Evolutionary conservation across 331 rosid genomes (phyloP), one percentile per base, ranked within the genome.

Genomic region (Prunus yedoensis): DNA sequence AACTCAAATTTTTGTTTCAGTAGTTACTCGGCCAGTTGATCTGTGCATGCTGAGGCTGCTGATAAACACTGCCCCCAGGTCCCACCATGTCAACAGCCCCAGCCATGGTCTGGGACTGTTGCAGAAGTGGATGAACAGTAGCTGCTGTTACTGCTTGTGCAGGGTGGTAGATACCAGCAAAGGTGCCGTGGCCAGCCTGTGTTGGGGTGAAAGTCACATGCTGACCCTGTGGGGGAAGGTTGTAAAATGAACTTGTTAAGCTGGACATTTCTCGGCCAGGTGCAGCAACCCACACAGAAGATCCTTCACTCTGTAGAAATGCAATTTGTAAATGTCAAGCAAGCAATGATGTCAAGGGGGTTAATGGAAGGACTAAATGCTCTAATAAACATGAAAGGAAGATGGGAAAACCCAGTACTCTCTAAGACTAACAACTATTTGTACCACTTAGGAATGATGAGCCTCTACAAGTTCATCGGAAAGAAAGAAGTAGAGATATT

Each of bases 61-160:
- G 99, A 82, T 95, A 95, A 83, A 90, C 96, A 76, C 80, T 83
- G 10, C 97, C 97, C 63, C 97, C 97, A 0, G 93, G 94, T 83
- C 99, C 99, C 68, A 79, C 97, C 92, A 93, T 88, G 82, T 95
- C 99, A 71, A 90, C 97, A 68, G 89, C 89, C 83, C 97, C 99
- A 16, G 93, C 93, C 90, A 94, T 86, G 69, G 99, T 79, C 80
- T 92, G 99, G 41, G 99, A 81, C 87, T 94, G 98, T 79, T 91
- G 99, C 75, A 95, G 84, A 83, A 95, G 88, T 3, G 99, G 97
- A 85, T 95, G 99, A 79, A 95, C 87, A 18, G 89, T 10, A 62
- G 94, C 80, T 20, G 94, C 91, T 7, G 96, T 85, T 73, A 85
- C 94, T 49, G 90, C 94, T 82, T 94, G 99, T 4, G 87, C 92